A percentile compares a stretch with the other conserved stretches of the same genome.
Conservation (phyloP, 805 yeast species). For the Candida chauliodis region DNA sequence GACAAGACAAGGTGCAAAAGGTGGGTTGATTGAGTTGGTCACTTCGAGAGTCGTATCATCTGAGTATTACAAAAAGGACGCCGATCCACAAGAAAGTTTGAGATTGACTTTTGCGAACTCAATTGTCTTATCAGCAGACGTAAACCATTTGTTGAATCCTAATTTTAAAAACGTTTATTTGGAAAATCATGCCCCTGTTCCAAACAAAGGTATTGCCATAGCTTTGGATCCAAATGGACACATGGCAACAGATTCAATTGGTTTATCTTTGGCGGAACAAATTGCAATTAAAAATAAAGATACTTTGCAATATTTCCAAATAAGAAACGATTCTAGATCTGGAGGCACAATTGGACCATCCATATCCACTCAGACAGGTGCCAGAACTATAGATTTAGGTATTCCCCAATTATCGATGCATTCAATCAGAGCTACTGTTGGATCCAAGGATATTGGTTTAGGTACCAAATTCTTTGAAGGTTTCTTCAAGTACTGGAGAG, state of each 20-base stretch:
- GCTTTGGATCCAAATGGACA: conserved; percentile 77
- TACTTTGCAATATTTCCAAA: conserved; percentile 75
- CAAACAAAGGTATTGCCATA: conserved; percentile 71
- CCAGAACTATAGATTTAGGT: conserved; percentile 76
- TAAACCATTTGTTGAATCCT: conserved; percentile 78
- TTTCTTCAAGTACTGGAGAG: conserved; percentile 66
- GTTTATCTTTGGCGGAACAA: conserved; percentile 66
- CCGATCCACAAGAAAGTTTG: conserved; percentile 24
- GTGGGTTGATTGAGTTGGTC: conserved; percentile 66
- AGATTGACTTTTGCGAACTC: conserved; percentile 65
- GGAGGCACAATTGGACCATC: conserved; percentile 90
- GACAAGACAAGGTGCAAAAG: conserved; percentile 78
- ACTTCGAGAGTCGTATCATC: conserved; percentile 51
- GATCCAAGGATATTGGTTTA: conserved; percentile 72
- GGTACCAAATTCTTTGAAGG: conserved; percentile 71
- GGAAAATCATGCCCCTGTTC: conserved; percentile 75
- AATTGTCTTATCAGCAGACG: conserved; percentile 79
- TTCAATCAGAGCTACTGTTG: conserved; percentile 77
- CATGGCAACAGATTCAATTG: conserved; percentile 78
- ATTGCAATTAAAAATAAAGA: conserved; percentile 65
- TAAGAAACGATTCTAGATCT: conserved; percentile 77
- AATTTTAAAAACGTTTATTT: conserved; percentile 66
- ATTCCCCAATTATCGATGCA: conserved; percentile 86
- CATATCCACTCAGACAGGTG: conserved; percentile 61
- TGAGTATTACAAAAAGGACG: conserved; percentile 16